phyloP scores from a whole-genome alignment of 352 stramenopile species.

The Phytophthora sansomeana region DNA sequence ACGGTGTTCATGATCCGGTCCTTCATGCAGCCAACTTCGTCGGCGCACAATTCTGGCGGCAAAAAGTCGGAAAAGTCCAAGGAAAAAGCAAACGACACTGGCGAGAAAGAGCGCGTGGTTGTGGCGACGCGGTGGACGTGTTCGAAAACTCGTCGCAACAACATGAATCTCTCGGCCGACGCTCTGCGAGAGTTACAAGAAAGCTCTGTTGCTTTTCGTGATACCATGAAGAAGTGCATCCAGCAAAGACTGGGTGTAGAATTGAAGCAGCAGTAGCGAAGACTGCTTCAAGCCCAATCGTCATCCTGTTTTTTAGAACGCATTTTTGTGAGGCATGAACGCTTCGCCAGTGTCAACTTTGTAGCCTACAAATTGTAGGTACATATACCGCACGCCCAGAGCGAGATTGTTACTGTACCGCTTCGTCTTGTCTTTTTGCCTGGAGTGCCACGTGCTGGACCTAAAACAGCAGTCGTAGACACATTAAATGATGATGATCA shows the following conservation, averaged over 20 bases:
- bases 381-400: too few relatives aligned
- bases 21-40: slow-evolving; percentile 3
- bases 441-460: too few relatives aligned
- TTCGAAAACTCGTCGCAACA: slow-evolving; percentile 24
- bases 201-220: slow-evolving; percentile 31
- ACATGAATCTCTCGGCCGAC: slow-evolving; percentile 24
- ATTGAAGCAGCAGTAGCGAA: too few relatives aligned
- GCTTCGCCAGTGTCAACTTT: too few relatives aligned
- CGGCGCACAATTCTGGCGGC: background rate
- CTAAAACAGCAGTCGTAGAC: background rate
- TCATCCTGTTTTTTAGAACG: too few relatives aligned
- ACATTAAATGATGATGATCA: background rate
- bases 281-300: too few relatives aligned
- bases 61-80: slow-evolving; percentile 1
- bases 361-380: too few relatives aligned
- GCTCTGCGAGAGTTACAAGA: slow-evolving; percentile 26
- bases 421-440: too few relatives aligned
- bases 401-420: too few relatives aligned
- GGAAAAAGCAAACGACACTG: slow-evolving; percentile 2
- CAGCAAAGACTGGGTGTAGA: slow-evolving; percentile 23
- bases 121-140: slow-evolving; percentile 34
- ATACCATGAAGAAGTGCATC: slow-evolving; percentile 39
- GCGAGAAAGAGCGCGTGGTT: slow-evolving; percentile 33
- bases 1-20: slow-evolving; percentile 38
- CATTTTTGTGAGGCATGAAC: too few relatives aligned